Evolutionary conservation across 371 early-diverging fungal genomes (phyloP).

Genomic region (Hamiltosporidium tvaerminnensis): DNA sequence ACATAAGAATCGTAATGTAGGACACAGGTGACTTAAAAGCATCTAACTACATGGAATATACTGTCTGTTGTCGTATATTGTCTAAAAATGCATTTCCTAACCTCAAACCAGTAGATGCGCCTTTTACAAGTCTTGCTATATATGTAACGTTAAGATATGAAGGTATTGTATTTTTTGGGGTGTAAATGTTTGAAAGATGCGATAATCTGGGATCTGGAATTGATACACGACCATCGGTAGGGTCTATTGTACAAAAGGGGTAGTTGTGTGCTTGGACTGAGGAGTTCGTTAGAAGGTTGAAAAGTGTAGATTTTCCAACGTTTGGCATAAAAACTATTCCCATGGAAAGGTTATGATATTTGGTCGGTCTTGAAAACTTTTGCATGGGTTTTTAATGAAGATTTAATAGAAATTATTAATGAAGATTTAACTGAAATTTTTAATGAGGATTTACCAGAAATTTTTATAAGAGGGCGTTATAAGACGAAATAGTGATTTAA

Average conservation of each 20-base stretch:
- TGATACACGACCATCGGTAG: slow-evolving; percentile 37
- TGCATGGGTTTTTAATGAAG: too few species aligned
- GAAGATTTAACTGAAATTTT: too few species aligned
- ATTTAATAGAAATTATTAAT: too few species aligned
- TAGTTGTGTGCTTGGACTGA: slow-evolving; percentile 67
- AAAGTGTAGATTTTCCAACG: slow-evolving; percentile 86
- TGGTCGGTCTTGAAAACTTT: not conserved
- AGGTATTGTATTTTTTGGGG: slow-evolving; percentile 49
- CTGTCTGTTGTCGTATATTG: slow-evolving; percentile 89
- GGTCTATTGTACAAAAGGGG: slow-evolving; percentile 57
- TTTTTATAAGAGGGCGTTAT: too few species aligned
- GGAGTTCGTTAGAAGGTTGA: slow-evolving; percentile 75
- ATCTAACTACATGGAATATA: slow-evolving; percentile 86
- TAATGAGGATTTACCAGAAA: too few species aligned
- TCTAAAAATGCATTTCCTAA: slow-evolving; percentile 91
- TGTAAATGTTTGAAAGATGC: slow-evolving; percentile 30
- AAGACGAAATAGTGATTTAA: too few species aligned
- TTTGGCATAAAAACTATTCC: slow-evolving; percentile 90
- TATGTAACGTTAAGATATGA: slow-evolving; percentile 72
- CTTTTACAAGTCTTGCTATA: slow-evolving; percentile 93
- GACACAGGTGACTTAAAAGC: slow-evolving; percentile 70
- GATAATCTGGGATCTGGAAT: slow-evolving; percentile 38
- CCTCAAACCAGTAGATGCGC: slow-evolving; percentile 72
- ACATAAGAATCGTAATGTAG: slow-evolving; percentile 83
- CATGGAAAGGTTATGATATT: slow-evolving; percentile 76